Percentiles rank a stretch among this genome's conserved stretches.
These are phyloP conservation scores for Sclerotinia trifoliorum DNA, from an alignment of 2,329 filamentous ascomycete species.

Conservation along the genomic window DNA sequence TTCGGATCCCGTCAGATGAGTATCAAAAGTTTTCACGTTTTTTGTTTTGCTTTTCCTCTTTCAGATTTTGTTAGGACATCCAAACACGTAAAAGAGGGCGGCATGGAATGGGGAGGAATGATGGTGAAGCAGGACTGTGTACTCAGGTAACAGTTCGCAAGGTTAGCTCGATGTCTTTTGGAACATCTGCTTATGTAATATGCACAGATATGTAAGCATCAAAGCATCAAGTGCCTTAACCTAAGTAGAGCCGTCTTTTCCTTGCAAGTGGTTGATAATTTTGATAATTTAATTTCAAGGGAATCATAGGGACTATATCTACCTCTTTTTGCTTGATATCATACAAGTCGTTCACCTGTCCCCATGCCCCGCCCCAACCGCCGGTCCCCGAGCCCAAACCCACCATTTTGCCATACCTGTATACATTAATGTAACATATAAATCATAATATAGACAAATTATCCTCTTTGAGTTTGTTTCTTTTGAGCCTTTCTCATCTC, in stretches of 20 bases:
- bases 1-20: no score
- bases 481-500: conserved; percentile 63
- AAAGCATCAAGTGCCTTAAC: no score
- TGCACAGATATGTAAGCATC: not conserved
- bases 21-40: no score
- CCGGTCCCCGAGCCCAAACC: not conserved
- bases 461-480: conserved; percentile 53
- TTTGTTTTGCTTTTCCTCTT: no score
- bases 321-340: conserved; percentile 1
- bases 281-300: not conserved
- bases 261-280: not conserved
- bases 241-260: no score
- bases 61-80: not conserved
- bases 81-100: no score
- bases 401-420: conserved; percentile 15
- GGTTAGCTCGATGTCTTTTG: not conserved
- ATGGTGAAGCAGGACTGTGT: not conserved
- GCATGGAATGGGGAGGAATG: no score
- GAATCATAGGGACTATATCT: not conserved
- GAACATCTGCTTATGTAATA: not conserved
- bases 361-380: not conserved
- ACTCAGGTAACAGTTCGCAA: not conserved
- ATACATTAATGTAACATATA: conserved; percentile 17
- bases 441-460: conserved; percentile 7
- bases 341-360: conserved; percentile 9